These are phyloP conservation scores for Rhytidhysteron rufulum DNA, from an alignment of 2,329 filamentous ascomycete genomes.

Conservation along the genomic window DNA sequence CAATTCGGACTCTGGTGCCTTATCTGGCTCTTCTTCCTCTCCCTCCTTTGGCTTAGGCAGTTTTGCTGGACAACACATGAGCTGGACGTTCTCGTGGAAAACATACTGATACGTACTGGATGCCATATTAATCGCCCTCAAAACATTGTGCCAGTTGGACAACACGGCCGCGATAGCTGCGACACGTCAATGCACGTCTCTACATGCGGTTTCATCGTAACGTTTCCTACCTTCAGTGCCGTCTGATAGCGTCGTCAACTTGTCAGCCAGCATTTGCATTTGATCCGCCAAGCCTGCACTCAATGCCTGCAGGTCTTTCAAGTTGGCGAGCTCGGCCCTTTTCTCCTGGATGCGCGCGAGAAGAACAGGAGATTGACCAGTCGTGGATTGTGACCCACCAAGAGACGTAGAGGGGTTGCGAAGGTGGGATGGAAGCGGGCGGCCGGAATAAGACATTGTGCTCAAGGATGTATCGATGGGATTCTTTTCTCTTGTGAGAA, in stretches of 20 bases:
- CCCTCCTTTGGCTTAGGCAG: constrained; percentile 57
- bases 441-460: constrained; percentile 38
- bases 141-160: constrained; percentile 83
- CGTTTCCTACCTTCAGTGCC: constrained; percentile 67
- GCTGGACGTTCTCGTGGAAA: background rate
- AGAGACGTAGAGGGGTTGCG: constrained; percentile 52
- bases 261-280: constrained; percentile 78
- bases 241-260: constrained; percentile 71
- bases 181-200: constrained; percentile 17
- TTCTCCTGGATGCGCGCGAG: constrained; percentile 79
- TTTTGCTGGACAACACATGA: constrained; percentile 53
- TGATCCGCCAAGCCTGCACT: constrained; percentile 74
- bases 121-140: constrained; percentile 82
- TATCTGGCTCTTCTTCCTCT: constrained; percentile 39
- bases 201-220: constrained; percentile 6
- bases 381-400: constrained; percentile 30
- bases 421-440: constrained; percentile 60
- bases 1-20: constrained; percentile 39
- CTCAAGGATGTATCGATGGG: background rate
- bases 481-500: too few species aligned
- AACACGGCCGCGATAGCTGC: constrained; percentile 78
- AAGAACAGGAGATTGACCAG: constrained; percentile 65
- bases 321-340: constrained; percentile 74
- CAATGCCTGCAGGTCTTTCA: constrained; percentile 73
- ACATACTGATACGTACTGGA: constrained; percentile 56